Percentiles rank a stretch among this genome's conserved stretches.
These are phyloP conservation scores for Vaccinium corymbosum DNA, from an alignment of 148 eudicot genomes.

Conservation along the genomic window DNA sequence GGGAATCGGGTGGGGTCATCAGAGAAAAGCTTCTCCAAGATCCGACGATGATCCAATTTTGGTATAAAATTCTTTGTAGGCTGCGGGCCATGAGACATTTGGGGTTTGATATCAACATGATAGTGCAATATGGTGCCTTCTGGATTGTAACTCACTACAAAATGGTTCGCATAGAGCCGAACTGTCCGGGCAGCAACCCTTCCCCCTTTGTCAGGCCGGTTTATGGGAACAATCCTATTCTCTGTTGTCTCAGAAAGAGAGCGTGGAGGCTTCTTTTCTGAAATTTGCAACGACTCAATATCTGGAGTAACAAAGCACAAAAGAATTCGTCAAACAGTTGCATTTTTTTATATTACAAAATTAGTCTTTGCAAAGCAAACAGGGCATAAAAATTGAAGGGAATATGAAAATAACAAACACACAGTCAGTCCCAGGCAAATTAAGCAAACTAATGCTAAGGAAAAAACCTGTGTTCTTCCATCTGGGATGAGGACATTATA, in stretches of 20 bases:
- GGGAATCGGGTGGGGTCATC: constrained; percentile 31
- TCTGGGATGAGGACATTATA: background rate
- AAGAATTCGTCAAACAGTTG: background rate
- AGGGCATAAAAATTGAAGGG: background rate
- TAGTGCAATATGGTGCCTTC: constrained; percentile 42
- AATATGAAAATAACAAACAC: background rate
- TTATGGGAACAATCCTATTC: constrained; percentile 28
- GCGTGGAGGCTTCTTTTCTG: constrained; percentile 16
- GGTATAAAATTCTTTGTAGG: constrained; percentile 19
- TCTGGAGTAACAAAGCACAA: constrained; percentile 5
- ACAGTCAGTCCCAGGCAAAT: background rate
- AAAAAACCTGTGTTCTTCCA: background rate
- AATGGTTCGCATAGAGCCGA: constrained; percentile 51
- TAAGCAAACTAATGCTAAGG: background rate
- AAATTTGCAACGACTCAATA: constrained; percentile 20
- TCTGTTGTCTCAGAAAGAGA: background rate
- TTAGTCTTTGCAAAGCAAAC: background rate
- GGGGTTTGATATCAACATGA: constrained; percentile 43
- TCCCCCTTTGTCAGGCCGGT: constrained; percentile 50
- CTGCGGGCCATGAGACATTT: constrained; percentile 13
- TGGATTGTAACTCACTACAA: constrained; percentile 38
- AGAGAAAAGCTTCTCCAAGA: constrained; percentile 36
- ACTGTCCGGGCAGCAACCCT: constrained; percentile 12
- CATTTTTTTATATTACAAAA: background rate
- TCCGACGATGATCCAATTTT: constrained; percentile 27